These are phyloP conservation scores for Lentinula raphanica DNA, from an alignment of 768 basidiomycete genomes.

Conservation along the genomic window DNA sequence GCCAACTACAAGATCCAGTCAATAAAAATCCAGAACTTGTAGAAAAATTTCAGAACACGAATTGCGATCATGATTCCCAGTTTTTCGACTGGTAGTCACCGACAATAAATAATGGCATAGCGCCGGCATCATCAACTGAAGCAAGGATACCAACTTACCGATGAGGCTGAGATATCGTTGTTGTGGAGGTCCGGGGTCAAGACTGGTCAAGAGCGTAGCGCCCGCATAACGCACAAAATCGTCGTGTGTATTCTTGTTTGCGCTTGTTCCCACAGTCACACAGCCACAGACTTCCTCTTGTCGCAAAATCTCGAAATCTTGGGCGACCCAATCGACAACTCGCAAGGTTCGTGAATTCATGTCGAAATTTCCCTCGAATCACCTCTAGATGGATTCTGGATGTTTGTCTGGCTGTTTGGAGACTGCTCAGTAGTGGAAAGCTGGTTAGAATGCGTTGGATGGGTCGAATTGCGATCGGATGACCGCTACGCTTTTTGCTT, in stretches of 20 bases:
- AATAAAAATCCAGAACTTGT: conserved; percentile 3
- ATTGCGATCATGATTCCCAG: conserved; percentile 42
- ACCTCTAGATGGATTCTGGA: background rate
- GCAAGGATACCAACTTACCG: background rate
- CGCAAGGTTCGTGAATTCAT: conserved; percentile 5
- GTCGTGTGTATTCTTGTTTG: background rate
- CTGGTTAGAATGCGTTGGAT: background rate
- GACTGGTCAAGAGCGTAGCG: no score
- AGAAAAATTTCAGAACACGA: conserved; percentile 37
- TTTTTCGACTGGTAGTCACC: conserved; percentile 37
- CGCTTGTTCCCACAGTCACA: background rate
- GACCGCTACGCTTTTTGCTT: background rate
- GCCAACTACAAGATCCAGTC: conserved; percentile 7
- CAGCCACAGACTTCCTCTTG: background rate
- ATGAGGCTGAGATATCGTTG: background rate
- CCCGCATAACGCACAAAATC: background rate
- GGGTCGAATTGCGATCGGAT: conserved; percentile 1
- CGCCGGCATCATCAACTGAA: conserved; percentile 43
- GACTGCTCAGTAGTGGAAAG: background rate
- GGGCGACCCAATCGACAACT: background rate
- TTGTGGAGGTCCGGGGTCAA: background rate
- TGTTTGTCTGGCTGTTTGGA: background rate
- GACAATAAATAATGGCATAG: conserved; percentile 67
- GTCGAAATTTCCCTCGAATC: background rate
- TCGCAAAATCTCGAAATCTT: background rate